A percentile compares a stretch with the other conserved stretches of the same genome.
Evolutionary conservation across 352 stramenopile genomes (phyloP).

Genomic region (Pythium graminicola): DNA sequence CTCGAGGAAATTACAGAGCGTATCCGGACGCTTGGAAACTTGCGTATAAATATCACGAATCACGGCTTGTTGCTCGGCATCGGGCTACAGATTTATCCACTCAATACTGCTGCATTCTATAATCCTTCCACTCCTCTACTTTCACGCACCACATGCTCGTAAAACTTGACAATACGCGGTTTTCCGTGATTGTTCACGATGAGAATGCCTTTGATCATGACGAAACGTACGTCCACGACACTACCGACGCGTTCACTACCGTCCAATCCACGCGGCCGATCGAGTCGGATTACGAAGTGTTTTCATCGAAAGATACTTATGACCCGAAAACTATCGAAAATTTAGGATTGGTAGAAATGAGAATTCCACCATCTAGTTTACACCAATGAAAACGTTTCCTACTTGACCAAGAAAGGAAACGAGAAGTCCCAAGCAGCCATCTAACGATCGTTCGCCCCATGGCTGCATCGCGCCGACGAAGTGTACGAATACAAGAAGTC

Average conservation of each 20-base stretch:
- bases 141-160: constrained; percentile 93
- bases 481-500: constrained; percentile 8
- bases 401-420: constrained; percentile 3
- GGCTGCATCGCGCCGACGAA: too few species aligned
- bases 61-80: constrained; percentile 96
- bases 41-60: constrained; percentile 98
- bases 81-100: constrained; percentile 41
- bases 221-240: too few species aligned
- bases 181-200: constrained; percentile 99
- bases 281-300: neutral
- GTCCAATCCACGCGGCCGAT: too few species aligned
- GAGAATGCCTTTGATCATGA: constrained; percentile 98
- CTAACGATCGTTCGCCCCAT: too few species aligned
- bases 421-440: neutral
- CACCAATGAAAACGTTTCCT: constrained; percentile 10
- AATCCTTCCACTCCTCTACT: neutral
- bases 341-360: constrained; percentile 15
- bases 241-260: too few species aligned
- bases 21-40: constrained; percentile 97
- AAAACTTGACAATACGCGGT: constrained; percentile 98
- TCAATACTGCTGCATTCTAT: neutral
- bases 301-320: constrained; percentile 28
- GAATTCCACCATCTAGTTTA: neutral
- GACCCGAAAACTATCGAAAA: neutral
- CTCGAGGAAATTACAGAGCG: constrained; percentile 99